phyloP scores from a whole-genome alignment of 768 basidiomycete species.

The Pleurotus cornucopiae region DNA sequence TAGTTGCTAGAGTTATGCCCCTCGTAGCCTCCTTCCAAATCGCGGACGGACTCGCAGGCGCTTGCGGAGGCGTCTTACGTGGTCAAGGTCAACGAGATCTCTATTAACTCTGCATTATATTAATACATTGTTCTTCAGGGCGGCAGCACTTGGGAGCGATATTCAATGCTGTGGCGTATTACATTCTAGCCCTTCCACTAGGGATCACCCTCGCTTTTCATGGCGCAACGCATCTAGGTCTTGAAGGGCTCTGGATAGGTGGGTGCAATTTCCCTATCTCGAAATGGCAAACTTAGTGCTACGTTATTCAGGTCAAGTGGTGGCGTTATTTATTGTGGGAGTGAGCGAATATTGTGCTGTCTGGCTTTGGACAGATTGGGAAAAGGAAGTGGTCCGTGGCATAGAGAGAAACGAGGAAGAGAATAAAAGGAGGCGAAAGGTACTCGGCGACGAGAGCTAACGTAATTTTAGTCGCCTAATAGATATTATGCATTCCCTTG shows the following conservation, averaged over 20 bases:
- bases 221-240: conserved; percentile 32
- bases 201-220: conserved; percentile 73
- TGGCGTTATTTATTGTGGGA: conserved; percentile 70
- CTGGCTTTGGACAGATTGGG: conserved; percentile 59
- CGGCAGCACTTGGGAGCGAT: conserved; percentile 72
- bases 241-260: conserved; percentile 83
- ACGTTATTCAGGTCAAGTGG: conserved; percentile 53
- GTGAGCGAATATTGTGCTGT: conserved; percentile 63
- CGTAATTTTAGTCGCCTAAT: too few species aligned
- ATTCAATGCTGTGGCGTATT: conserved; percentile 76
- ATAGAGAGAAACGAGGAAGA: conserved; percentile 46
- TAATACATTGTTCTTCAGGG: conserved; percentile 25
- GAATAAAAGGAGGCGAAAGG: conserved; percentile 23
- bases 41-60: conserved; percentile 68
- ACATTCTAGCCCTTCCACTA: conserved; percentile 72
- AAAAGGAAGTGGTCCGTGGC: conserved; percentile 52
- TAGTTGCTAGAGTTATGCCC: conserved; percentile 68
- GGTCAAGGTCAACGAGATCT: conserved; percentile 51
- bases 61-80: conserved; percentile 72
- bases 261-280: conserved; percentile 25
- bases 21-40: conserved; percentile 76
- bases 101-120: conserved; percentile 18
- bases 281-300: conserved; percentile 9
- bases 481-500: background rate
- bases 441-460: background rate